Percentiles rank a stretch among this genome's conserved stretches.
Evolutionary conservation across 2,329 filamentous ascomycete species (phyloP).

Genomic region (Fusarium sp.): DNA sequence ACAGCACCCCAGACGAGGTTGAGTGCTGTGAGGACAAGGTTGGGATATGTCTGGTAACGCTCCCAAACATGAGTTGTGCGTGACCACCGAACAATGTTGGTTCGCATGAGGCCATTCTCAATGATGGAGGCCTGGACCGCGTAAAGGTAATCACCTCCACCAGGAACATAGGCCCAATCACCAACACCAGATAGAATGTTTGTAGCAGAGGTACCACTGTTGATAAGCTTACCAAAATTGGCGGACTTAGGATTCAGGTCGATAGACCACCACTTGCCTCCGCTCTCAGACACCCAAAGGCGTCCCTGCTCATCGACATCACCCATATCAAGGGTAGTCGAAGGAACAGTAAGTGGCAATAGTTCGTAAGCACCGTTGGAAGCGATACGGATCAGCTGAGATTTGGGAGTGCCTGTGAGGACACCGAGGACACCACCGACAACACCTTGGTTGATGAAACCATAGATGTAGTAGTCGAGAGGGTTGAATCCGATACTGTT

Average conservation of each 20-base stretch:
- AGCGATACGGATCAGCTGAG: constrained; percentile 4
- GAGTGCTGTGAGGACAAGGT: constrained; percentile 3
- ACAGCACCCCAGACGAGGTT: constrained; percentile 6
- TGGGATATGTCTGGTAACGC: constrained; percentile 5
- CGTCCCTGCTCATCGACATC: constrained; percentile 8
- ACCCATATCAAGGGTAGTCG: constrained; percentile 1
- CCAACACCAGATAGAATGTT: background rate
- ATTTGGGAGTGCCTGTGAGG: background rate
- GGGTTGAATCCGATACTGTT: constrained; percentile 9
- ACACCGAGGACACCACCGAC: background rate
- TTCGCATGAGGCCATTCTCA: constrained; percentile 2
- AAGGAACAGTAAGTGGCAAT: background rate
- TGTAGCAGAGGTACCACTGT: constrained; percentile 1
- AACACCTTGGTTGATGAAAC: background rate
- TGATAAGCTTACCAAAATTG: constrained; percentile 3
- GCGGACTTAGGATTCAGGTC: constrained; percentile 1
- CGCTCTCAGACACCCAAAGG: constrained; percentile 6
- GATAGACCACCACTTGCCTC: constrained; percentile 8
- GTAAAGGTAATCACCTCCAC: constrained; percentile 10
- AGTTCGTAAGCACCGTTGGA: background rate
- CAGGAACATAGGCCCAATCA: constrained; percentile 10
- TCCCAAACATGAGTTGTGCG: constrained; percentile 17
- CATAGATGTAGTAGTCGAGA: constrained; percentile 11
- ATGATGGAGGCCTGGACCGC: constrained; percentile 4
- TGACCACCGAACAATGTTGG: constrained; percentile 26